Percentiles rank a stretch among this genome's conserved stretches.
These are phyloP conservation scores for Mucor circinelloides DNA, from an alignment of 371 early-diverging fungal genomes.

Conservation along the genomic window DNA sequence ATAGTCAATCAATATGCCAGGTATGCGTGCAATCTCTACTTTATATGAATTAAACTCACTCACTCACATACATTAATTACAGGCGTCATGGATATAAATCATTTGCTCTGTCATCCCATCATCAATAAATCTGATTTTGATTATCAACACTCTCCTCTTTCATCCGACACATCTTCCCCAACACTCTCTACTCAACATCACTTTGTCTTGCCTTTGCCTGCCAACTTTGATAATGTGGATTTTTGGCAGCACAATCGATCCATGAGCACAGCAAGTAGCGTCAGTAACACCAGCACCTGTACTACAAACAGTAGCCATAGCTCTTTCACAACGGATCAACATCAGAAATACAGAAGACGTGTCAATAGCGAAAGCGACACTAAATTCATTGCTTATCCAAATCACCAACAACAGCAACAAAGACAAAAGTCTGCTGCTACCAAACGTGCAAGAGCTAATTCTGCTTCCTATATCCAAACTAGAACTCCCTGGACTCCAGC, in stretches of 20 bases:
- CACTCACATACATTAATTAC: not conserved
- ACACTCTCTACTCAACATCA: not conserved
- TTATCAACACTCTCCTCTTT: not conserved
- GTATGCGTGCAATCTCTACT: not conserved
- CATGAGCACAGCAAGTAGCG: slow-evolving; percentile 2
- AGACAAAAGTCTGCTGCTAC: not conserved
- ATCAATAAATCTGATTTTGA: not conserved
- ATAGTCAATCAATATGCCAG: not conserved
- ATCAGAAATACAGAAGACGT: slow-evolving; percentile 4
- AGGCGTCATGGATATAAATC: slow-evolving; percentile 40
- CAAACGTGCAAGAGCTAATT: slow-evolving; percentile 4
- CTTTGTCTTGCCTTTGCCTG: not conserved
- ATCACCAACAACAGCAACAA: not conserved
- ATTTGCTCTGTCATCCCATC: slow-evolving; percentile 32
- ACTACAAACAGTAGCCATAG: slow-evolving; percentile 5
- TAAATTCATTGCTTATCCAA: not conserved
- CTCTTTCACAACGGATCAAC: not conserved
- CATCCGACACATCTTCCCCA: not conserved
- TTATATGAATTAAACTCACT: not conserved
- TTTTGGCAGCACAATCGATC: slow-evolving; percentile 17
- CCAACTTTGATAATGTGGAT: slow-evolving; percentile 3
- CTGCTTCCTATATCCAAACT: slow-evolving; percentile 9
- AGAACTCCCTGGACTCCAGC: slow-evolving; percentile 41
- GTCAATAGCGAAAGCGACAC: slow-evolving; percentile 9
- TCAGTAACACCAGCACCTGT: slow-evolving; percentile 1